Evolutionary conservation across 2,329 filamentous ascomycete species (phyloP).

Genomic region (Falciphora oryzae): DNA sequence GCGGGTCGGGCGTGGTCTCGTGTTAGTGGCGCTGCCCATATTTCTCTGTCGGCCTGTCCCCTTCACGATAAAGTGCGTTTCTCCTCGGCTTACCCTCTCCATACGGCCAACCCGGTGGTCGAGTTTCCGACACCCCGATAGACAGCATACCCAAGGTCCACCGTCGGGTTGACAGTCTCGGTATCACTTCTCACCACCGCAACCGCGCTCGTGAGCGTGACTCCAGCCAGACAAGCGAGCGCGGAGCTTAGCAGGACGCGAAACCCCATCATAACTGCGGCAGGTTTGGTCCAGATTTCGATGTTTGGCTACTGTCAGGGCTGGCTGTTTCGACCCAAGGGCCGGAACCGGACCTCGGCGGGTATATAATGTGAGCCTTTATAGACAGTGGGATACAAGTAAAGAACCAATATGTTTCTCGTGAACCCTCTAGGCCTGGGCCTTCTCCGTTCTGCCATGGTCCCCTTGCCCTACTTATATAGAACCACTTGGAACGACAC

Average conservation of each 20-base stretch:
- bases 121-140: slow-evolving; percentile 17
- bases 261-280: neutral
- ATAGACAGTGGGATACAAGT: neutral
- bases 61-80: neutral
- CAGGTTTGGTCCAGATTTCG: neutral
- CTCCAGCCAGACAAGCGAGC: neutral
- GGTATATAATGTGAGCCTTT: no score
- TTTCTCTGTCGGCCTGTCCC: neutral
- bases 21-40: neutral
- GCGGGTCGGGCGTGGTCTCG: neutral
- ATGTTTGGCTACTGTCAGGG: neutral
- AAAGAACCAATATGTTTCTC: neutral
- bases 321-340: neutral
- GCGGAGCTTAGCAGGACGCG: neutral
- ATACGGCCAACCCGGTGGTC: slow-evolving; percentile 11
- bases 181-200: neutral
- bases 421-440: no score
- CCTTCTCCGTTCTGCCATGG: no score
- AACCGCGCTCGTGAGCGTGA: neutral
- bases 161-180: slow-evolving; percentile 5
- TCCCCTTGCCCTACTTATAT: no score
- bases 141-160: slow-evolving; percentile 17
- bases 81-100: slow-evolving; percentile 12
- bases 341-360: neutral
- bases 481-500: no score